These are phyloP conservation scores for Cladosporium halotolerans DNA, from an alignment of 2,329 filamentous ascomycete species.

Conservation along the genomic window DNA sequence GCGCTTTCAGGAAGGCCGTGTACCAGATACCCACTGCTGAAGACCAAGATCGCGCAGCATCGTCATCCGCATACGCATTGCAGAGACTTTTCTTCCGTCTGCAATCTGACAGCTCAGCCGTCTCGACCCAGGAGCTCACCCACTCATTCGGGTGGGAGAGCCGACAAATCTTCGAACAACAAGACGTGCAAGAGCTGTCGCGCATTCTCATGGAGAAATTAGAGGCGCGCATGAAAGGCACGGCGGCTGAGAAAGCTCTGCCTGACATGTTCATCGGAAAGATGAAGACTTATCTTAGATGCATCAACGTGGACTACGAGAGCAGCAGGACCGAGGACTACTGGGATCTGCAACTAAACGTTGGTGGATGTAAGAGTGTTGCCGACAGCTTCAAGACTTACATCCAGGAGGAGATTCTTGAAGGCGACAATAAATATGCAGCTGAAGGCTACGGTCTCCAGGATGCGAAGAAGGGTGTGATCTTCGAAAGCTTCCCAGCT, in stretches of 20 bases:
- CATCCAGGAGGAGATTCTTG: slow-evolving; percentile 90
- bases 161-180: slow-evolving; percentile 94
- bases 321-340: slow-evolving; percentile 94
- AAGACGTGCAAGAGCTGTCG: slow-evolving; percentile 95
- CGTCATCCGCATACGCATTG: slow-evolving; percentile 69
- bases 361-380: slow-evolving; percentile 85
- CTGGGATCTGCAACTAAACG: slow-evolving; percentile 98
- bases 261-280: slow-evolving; percentile 93
- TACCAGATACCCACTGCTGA: slow-evolving; percentile 93
- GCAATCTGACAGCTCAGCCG: slow-evolving; percentile 76
- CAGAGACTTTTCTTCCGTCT: slow-evolving; percentile 93
- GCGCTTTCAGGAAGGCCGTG: slow-evolving; percentile 92
- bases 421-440: slow-evolving; percentile 97
- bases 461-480: slow-evolving; percentile 95
- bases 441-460: slow-evolving; percentile 88
- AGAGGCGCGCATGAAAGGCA: slow-evolving; percentile 97
- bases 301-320: slow-evolving; percentile 97
- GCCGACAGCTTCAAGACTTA: slow-evolving; percentile 96
- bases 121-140: slow-evolving; percentile 87
- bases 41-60: slow-evolving; percentile 75
- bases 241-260: slow-evolving; percentile 79
- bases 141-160: slow-evolving; percentile 98
- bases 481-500: slow-evolving; percentile 91
- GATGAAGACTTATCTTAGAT: slow-evolving; percentile 97
- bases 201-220: slow-evolving; percentile 95